Base-by-base conservation (phyloP, 805 yeast genomes). In the Yarrowia yakushimensis region DNA sequence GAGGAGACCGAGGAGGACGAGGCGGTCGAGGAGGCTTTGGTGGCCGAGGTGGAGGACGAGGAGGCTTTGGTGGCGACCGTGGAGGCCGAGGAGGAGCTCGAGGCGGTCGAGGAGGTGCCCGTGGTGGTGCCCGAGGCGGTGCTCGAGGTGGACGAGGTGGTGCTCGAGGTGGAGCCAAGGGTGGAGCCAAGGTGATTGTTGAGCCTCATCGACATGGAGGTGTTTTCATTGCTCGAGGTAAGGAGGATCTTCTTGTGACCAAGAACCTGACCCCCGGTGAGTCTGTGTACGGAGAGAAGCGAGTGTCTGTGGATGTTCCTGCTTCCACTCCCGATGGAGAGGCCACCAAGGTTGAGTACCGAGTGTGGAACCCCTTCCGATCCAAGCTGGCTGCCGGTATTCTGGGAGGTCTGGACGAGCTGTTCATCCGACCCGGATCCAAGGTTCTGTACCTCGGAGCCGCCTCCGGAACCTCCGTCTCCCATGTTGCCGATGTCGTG, bases 301-400 rank as follows among this genome's bases (percentile, higher is more conserved):
- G 98, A 82, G 82, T 94, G 67, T 78, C 96, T 64, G 83, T 94
- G 66, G 99, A 94, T 77, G 97, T 89, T 75, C 96, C 97, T 68
- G 84, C 93, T 64, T 84, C 81, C 72, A 96, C 88, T 74, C 96
- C 88, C 73, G 76, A 74, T 31, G 69, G 65, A 6, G 73, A 72
- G 20, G 89, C 86, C 64, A 91, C 97, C 73, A 94, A 94, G 83
- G 84, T 86, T 66, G 99, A 94, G 82, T 94, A 94, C 86, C 92
- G 99, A 85, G 99, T 94, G 70, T 94, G 99, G 99, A 94, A 94
- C 81, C 99, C 99, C 67, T 94, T 94, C 88, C 88, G 99, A 86
- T 93, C 98, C 65, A 94, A 94, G 85, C 82, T 94, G 81, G 99
- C 99, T 76, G 99, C 99, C 67, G 99, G 99, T 88, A 90, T 94